Percentiles rank a stretch among this genome's conserved stretches.
Evolutionary conservation across 805 yeast species (phyloP).

Genomic region (Candida krabiensis): DNA sequence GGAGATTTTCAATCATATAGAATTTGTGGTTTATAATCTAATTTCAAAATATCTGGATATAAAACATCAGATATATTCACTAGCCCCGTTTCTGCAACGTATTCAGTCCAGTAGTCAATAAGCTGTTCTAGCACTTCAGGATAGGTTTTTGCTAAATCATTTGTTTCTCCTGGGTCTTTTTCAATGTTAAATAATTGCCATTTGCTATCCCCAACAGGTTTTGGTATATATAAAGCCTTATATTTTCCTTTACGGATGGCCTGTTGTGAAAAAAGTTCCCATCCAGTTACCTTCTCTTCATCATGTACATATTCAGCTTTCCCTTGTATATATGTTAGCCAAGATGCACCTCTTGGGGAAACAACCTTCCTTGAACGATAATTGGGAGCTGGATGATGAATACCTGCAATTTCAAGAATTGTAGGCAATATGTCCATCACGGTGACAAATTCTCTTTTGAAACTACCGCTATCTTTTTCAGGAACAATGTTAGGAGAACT

Average conservation of each 20-base stretch:
- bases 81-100: slow-evolving; percentile 52
- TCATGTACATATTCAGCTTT: slow-evolving; percentile 35
- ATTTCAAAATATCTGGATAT: too few relatives aligned
- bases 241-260: slow-evolving; percentile 51
- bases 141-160: slow-evolving; percentile 39
- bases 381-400: slow-evolving; percentile 40
- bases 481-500: slow-evolving; percentile 39
- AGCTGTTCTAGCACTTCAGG: slow-evolving; percentile 42
- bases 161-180: slow-evolving; percentile 47
- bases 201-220: slow-evolving; percentile 46
- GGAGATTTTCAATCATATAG: too few relatives aligned
- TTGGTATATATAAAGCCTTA: slow-evolving; percentile 50
- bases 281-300: slow-evolving; percentile 48
- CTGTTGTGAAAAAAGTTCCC: slow-evolving; percentile 60
- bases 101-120: slow-evolving; percentile 48
- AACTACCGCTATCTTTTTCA: slow-evolving; percentile 26
- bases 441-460: slow-evolving; percentile 42
- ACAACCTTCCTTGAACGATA: slow-evolving; percentile 46
- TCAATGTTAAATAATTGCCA: slow-evolving; percentile 49
- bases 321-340: slow-evolving; percentile 39
- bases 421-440: slow-evolving; percentile 66
- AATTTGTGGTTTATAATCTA: too few relatives aligned
- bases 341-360: slow-evolving; percentile 46
- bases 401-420: slow-evolving; percentile 48
- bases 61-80: slow-evolving; percentile 30